phyloP scores from a whole-genome alignment of 139 green algal genomes.

The Chlorella sp. region DNA sequence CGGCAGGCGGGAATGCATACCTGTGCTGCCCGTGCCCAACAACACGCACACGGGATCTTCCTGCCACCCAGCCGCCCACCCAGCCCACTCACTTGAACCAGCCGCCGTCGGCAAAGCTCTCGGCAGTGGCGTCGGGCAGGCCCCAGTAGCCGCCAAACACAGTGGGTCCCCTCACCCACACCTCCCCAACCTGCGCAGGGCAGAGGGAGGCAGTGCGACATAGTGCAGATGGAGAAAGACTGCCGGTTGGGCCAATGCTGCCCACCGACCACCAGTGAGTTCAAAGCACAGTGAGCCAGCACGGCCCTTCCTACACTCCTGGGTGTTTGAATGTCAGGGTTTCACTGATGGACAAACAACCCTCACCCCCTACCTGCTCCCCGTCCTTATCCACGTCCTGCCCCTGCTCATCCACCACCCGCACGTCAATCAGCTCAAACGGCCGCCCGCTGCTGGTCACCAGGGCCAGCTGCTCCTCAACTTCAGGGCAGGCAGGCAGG shows the following conservation, averaged over 20 bases:
- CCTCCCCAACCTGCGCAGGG: constrained; percentile 68
- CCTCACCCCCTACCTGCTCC: not conserved
- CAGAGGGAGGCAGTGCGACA: not conserved
- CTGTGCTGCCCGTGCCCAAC: not conserved
- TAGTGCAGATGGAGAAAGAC: not conserved
- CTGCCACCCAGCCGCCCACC: not conserved
- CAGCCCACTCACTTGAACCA: constrained; percentile 70
- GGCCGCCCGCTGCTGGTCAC: constrained; percentile 78
- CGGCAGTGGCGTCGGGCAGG: constrained; percentile 52
- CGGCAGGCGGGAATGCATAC: not conserved
- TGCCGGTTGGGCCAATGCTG: not conserved
- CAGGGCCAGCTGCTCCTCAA: constrained; percentile 58
- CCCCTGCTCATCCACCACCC: constrained; percentile 61
- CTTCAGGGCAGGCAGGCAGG: not conserved
- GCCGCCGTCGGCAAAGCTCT: constrained; percentile 61
- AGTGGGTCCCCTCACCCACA: constrained; percentile 74
- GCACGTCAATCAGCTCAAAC: constrained; percentile 79
- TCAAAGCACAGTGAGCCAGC: not conserved
- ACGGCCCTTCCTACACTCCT: too few relatives aligned
- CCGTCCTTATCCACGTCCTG: constrained; percentile 55
- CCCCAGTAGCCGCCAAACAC: constrained; percentile 80
- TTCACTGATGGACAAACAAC: not conserved
- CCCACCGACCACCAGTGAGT: not conserved
- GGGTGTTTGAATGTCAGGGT: too few relatives aligned
- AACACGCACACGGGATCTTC: too few relatives aligned